A percentile compares a stretch with the other conserved stretches of the same genome.
Conservation (phyloP, 2,329 filamentous ascomycete genomes). For the Monosporascus sp. region DNA sequence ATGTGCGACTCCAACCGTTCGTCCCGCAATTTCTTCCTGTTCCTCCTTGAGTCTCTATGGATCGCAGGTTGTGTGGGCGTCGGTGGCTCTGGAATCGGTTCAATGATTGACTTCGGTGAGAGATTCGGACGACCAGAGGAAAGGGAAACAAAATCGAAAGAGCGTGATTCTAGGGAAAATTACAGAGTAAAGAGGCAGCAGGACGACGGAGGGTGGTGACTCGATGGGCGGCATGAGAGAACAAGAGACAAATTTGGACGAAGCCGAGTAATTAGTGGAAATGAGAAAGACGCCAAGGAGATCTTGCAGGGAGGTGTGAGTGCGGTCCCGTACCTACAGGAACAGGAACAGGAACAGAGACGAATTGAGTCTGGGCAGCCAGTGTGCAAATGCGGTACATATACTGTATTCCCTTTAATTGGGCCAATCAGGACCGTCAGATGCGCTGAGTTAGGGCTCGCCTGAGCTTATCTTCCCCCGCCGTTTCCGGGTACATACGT, state of each 20-base stretch:
- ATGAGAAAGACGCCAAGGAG: neutral
- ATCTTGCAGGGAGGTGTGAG: neutral
- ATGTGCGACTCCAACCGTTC: neutral
- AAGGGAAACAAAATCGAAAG: no score
- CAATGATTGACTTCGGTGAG: neutral
- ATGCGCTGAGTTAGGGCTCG: no score
- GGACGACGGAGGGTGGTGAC: neutral
- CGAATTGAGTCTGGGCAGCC: neutral
- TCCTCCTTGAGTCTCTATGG: neutral
- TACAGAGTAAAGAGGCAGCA: no score
- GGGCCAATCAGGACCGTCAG: no score
- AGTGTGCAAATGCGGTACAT: neutral
- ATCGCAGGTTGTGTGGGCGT: neutral
- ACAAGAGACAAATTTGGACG: neutral
- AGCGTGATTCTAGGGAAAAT: no score
- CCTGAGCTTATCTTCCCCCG: no score
- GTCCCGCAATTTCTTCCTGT: neutral
- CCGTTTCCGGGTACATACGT: no score
- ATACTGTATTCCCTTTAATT: neutral
- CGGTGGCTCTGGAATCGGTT: neutral
- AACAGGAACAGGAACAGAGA: neutral
- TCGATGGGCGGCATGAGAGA: neutral
- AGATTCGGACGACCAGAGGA: neutral
- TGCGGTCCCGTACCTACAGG: neutral
- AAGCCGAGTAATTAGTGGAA: neutral